These are phyloP conservation scores for Exutisphaerella laricina DNA, from an alignment of 2,329 filamentous ascomycete genomes.

Conservation along the genomic window DNA sequence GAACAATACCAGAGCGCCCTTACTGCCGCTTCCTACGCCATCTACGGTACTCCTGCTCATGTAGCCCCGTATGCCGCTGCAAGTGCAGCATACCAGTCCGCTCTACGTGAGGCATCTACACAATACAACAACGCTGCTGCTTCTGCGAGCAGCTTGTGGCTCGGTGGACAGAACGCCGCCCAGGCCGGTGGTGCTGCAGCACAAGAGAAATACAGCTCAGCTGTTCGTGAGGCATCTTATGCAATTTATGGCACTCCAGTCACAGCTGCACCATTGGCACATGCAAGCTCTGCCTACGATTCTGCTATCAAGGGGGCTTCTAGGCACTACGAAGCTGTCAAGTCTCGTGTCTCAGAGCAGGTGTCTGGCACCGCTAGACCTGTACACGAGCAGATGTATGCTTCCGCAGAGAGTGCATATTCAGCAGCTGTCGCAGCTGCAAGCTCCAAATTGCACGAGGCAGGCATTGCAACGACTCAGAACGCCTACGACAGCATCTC, in stretches of 20 bases:
- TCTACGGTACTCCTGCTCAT: slow-evolving; percentile 49
- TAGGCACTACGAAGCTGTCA: slow-evolving; percentile 63
- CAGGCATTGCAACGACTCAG: slow-evolving; percentile 40
- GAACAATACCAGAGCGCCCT: slow-evolving; percentile 54
- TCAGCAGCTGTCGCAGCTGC: slow-evolving; percentile 60
- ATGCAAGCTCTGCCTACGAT: slow-evolving; percentile 54
- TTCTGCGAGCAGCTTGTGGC: slow-evolving; percentile 1
- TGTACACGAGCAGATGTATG: slow-evolving; percentile 61
- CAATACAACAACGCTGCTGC: slow-evolving; percentile 48
- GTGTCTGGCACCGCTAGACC: slow-evolving; percentile 65
- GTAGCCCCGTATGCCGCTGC: slow-evolving; percentile 37
- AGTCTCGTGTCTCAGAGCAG: slow-evolving; percentile 61
- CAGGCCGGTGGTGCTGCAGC: slow-evolving; percentile 47
- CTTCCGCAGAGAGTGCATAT: slow-evolving; percentile 64
- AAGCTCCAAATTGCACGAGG: slow-evolving; percentile 50
- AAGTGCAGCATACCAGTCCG: slow-evolving; percentile 56
- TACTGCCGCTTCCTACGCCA: slow-evolving; percentile 53
- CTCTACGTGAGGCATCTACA: slow-evolving; percentile 59
- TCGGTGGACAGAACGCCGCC: slow-evolving; percentile 18
- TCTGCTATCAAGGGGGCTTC: slow-evolving; percentile 61
- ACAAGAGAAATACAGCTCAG: slow-evolving; percentile 51
- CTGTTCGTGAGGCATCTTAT: slow-evolving; percentile 55
- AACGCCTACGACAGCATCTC: slow-evolving; percentile 50
- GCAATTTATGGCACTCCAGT: slow-evolving; percentile 50
- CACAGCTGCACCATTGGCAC: slow-evolving; percentile 30